Base-by-base conservation (phyloP, 2,329 filamentous ascomycete genomes). In the Botrytis byssoidea region DNA sequence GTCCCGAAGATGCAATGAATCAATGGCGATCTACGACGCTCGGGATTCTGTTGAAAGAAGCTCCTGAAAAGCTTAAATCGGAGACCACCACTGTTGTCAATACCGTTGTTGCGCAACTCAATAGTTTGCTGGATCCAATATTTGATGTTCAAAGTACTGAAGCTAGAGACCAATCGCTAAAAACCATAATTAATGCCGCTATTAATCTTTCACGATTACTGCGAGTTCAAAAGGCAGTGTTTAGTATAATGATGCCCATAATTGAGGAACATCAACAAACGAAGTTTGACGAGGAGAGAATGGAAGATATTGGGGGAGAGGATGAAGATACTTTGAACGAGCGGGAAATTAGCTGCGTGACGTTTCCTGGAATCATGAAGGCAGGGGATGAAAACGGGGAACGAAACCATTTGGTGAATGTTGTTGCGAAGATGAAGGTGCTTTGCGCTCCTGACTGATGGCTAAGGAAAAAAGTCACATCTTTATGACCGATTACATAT, bases 11-110 rank as follows among this genome's bases (percentile, higher is more conserved):
- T 75, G 83, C 86, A 44, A 85, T 90, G 75, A 91, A 91, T 79
- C 87, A 90, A 79, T 92, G 90, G 90, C 88, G 90, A 57, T 88
- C 90, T 9, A 84, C 85, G n/a, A 92, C 90, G 2, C 84, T 92
- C 59, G 85, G 87, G 40, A 84, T 90, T 61, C 81, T 92, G 69
- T 85, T 85, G 71, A 88, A 88, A 77, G 87, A 88, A 74, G 84
- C 86, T 9, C 80, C 82, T 25, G 78, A 83, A 48, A 85, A 83
- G 73, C 83, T 89, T 48, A 82, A 85, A 69, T 77, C 81, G 22
- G 83, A 86, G 77, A 89, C 87, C 5, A 75, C 81, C 32, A 76
- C 78, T 37, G 79, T 86, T 46, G 82, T 83, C 25, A 83, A 86
- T 55, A 77, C 79, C 20, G 82, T 88, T 59, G 80, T 88, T 25